Base-by-base conservation (phyloP, 352 stramenopile species). In the Thalassiosira mediterranea region DNA sequence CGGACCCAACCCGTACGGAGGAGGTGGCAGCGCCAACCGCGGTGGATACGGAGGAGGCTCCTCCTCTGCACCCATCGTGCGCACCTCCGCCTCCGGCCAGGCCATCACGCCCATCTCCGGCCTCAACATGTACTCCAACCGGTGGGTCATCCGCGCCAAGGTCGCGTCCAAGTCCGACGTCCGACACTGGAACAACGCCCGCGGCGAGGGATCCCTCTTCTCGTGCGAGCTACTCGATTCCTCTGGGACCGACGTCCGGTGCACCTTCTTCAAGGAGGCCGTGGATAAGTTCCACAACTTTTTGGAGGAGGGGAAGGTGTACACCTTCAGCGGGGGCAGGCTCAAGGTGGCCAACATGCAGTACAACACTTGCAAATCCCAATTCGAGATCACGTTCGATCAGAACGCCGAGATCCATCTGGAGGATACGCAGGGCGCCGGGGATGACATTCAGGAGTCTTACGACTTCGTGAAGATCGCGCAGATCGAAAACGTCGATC, bases 321-420 rank as follows among this genome's bases (percentile, higher is more conserved):
- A 98, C 77, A 98, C 92, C 73, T 98, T 99, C 71, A 89, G 88
- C 1, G 95, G 95, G 40, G 97, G 96, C 17, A 94, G 95, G 63
- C 87, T 98, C 68, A 98, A 99, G 90, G 95, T 98, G 79, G 96
- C 96, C 38, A 99, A 99, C 83, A 96, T 95, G 82, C 94, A 97
- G 76, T 99, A 96, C 72, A 98, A 96, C 44, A 96, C 87, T 25
- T 94, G 98, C 62, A 96, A 98, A 80, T 97, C 97, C 59, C 90
- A 98, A 66, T 98, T 98, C 78, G 97, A 99, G 82, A 95, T 99
- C 59, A 98, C 95, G 2, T 99, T 99, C 82, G 96, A 98, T 88
- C 85, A 93, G 74, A 93, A 97, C 72, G 95, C 95, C 13, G 94
- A 98, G 42, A 98, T 99, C 80, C 88, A 94, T 28, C 86, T 94